Evolutionary conservation across 768 basidiomycete species (phyloP).

Genomic region (Holtermannia corniformis): DNA sequence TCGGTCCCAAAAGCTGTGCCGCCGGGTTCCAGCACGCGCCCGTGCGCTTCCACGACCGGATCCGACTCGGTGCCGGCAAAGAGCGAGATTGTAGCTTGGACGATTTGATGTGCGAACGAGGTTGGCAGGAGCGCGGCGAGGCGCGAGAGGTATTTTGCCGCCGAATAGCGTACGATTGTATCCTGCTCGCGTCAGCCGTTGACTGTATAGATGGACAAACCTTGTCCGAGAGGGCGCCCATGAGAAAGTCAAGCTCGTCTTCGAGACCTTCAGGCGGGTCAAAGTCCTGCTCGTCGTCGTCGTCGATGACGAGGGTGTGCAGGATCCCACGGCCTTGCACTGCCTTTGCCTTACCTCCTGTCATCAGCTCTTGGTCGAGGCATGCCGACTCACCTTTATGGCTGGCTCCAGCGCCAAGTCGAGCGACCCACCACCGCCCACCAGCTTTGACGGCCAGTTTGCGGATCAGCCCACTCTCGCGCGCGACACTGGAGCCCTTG

Average conservation of each 20-base stretch:
- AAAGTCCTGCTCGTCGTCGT: conserved; percentile 24
- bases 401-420: conserved; percentile 10
- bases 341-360: conserved; percentile 42
- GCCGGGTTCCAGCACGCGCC: conserved; percentile 28
- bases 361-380: conserved; percentile 35
- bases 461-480: conserved; percentile 23
- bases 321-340: conserved; percentile 44
- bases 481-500: conserved; percentile 17
- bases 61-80: conserved; percentile 49
- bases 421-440: conserved; percentile 37
- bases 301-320: not conserved
- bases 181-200: conserved; percentile 50
- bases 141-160: conserved; percentile 82
- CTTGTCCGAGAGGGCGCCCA: conserved; percentile 68
- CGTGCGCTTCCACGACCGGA: conserved; percentile 23
- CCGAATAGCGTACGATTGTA: conserved; percentile 87
- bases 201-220: conserved; percentile 43
- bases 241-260: conserved; percentile 58
- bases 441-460: conserved; percentile 36
- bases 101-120: conserved; percentile 68
- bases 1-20: conserved; percentile 22
- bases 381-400: not conserved
- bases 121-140: conserved; percentile 68
- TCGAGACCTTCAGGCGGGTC: conserved; percentile 78
- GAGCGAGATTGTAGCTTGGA: conserved; percentile 65